These are phyloP conservation scores for Fusarium circinatum DNA, from an alignment of 2,329 filamentous ascomycete genomes.

Conservation along the genomic window DNA sequence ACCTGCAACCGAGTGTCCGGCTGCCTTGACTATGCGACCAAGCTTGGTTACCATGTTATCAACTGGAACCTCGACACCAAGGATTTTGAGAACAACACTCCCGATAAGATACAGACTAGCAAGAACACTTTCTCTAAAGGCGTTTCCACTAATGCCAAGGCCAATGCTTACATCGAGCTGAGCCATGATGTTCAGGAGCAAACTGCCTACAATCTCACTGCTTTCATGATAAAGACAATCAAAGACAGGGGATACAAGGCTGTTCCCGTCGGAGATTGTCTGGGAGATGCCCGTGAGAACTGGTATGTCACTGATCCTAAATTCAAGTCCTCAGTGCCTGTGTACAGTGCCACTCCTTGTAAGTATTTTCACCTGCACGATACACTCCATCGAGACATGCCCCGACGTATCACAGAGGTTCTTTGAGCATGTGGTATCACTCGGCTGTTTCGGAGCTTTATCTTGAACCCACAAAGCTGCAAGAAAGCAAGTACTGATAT, in stretches of 20 bases:
- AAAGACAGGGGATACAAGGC: conserved; percentile 54
- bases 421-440: not conserved
- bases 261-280: conserved; percentile 66
- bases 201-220: conserved; percentile 54
- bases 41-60: conserved; percentile 65
- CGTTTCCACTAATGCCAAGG: conserved; percentile 46
- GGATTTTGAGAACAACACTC: conserved; percentile 64
- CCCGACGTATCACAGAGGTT: not conserved
- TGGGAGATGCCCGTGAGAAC: conserved; percentile 59
- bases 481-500: not conserved
- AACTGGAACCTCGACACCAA: conserved; percentile 70
- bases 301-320: conserved; percentile 58
- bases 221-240: conserved; percentile 56
- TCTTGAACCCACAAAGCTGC: not conserved
- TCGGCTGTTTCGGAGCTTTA: not conserved
- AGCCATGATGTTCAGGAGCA: conserved; percentile 61
- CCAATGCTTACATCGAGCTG: conserved; percentile 59
- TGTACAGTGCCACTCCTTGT: not conserved
- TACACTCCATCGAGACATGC: not conserved
- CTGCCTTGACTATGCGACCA: conserved; percentile 49
- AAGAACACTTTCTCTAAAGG: conserved; percentile 50
- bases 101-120: conserved; percentile 59
- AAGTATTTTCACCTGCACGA: not conserved
- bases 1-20: conserved; percentile 52
- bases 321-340: conserved; percentile 33